A percentile compares a stretch with the other conserved stretches of the same genome.
These are phyloP conservation scores for Notholithocarpus densiflorus DNA, from an alignment of 306 rosid species.

Conservation along the genomic window DNA sequence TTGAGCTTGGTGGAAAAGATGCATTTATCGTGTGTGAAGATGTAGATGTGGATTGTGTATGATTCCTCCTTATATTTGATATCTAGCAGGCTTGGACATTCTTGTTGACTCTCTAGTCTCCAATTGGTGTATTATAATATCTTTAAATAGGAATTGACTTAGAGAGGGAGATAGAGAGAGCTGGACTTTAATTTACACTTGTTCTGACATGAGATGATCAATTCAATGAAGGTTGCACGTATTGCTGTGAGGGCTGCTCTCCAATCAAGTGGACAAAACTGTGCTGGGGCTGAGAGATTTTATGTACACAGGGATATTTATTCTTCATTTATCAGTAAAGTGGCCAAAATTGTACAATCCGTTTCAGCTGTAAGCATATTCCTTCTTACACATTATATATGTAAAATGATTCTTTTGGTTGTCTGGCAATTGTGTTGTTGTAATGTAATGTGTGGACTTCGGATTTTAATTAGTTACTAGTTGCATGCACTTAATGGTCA, in stretches of 20 bases:
- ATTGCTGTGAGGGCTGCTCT: conserved; percentile 91
- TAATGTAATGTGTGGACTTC: background rate
- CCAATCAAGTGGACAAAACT: conserved; percentile 96
- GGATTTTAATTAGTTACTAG: background rate
- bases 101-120: background rate
- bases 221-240: conserved; percentile 69
- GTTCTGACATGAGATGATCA: conserved; percentile 23
- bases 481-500: conserved; percentile 8
- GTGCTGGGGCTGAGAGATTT: conserved; percentile 97
- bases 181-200: background rate
- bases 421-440: background rate
- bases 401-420: conserved; percentile 10
- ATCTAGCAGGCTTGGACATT: conserved; percentile 16
- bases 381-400: background rate
- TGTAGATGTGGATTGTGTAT: conserved; percentile 83
- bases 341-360: conserved; percentile 74
- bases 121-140: background rate
- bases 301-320: conserved; percentile 78
- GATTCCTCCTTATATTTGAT: conserved; percentile 24
- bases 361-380: conserved; percentile 73
- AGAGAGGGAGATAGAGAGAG: background rate
- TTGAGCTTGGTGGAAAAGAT: conserved; percentile 99
- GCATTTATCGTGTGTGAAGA: conserved; percentile 94
- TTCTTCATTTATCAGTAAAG: conserved; percentile 68
- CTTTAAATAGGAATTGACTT: background rate